These are phyloP conservation scores for Leccinellum albellum DNA, from an alignment of 768 basidiomycete species.

Conservation along the genomic window DNA sequence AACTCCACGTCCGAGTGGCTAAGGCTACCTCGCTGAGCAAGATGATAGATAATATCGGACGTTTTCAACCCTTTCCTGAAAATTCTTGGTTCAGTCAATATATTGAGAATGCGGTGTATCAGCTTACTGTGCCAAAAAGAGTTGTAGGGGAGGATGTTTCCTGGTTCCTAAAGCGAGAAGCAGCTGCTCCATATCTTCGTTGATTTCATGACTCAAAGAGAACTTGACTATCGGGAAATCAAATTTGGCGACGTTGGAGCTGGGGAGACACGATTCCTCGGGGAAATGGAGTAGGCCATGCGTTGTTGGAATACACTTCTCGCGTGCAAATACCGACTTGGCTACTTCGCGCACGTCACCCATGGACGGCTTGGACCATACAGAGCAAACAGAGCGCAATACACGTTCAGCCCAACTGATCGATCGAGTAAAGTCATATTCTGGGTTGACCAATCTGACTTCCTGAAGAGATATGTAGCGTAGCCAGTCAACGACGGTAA, in stretches of 20 bases:
- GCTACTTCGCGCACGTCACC: neutral
- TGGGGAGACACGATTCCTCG: constrained; percentile 71
- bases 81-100: too few species aligned
- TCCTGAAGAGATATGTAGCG: constrained; percentile 50
- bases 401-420: constrained; percentile 77
- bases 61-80: too few species aligned
- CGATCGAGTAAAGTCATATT: constrained; percentile 60
- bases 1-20: too few species aligned
- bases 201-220: constrained; percentile 36
- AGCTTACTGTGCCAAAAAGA: neutral
- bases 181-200: neutral
- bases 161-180: neutral
- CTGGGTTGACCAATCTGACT: constrained; percentile 35
- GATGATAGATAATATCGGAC: too few species aligned
- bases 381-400: constrained; percentile 53
- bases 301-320: constrained; percentile 44
- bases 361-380: constrained; percentile 46
- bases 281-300: constrained; percentile 67
- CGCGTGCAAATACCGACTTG: constrained; percentile 2
- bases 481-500: constrained; percentile 71
- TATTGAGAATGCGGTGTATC: constrained; percentile 50
- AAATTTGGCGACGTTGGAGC: constrained; percentile 43
- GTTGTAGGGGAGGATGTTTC: neutral
- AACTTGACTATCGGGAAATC: neutral
- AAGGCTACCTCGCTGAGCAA: too few species aligned